Base-by-base conservation (phyloP, 305 asterid genomes). In the Fraxinus sp. region DNA sequence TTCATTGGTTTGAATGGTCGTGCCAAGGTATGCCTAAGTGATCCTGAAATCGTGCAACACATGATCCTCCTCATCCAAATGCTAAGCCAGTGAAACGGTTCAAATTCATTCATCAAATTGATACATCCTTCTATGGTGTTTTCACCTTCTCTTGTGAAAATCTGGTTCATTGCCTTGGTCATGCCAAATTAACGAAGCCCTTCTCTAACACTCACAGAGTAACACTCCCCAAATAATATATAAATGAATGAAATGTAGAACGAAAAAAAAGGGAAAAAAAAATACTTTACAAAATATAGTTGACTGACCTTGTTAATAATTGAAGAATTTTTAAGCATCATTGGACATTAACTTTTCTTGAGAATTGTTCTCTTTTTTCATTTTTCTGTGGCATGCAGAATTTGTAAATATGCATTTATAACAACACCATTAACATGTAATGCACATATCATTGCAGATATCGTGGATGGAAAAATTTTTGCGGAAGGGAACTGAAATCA, bases 381-480 rank as follows among this genome's bases (percentile, higher is more conserved):
- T 16, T 64, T 55, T 24, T 64, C 33, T 22, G n/a, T 64, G 33
- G 30, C 33, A 9, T 64, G 32, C 33, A 64, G 72, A 64, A 64
- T 70, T 30, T 70, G 75, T 20, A 30, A 30, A 8, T 30, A 32
- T 1, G 14, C 76, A 70, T 14, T 14, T 5, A 28, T 28, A 13
- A 30, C 41, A 71, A 75, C 39, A 59, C 28, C 33, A 16, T 37
- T 52, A 55, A 33, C 75, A 77, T 64, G 71, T 80, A 37, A 64
- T 33, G 62, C 35, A 16, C 39, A 14, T 90, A 77, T 84, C 74
- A 77, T 87, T 85, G 89, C 91, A 96, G 98, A 96, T 96, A 86
- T 93, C 99, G 33, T 96, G 98, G 99, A 96, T 96, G 99, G 98
- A 94, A 89, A 94, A 94, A 88, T 96, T 96, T 88, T 92, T 94